A percentile compares a stretch with the other conserved stretches of the same genome.
Evolutionary conservation across 306 rosid genomes (phyloP).

Genomic region (Fagus sylvatica): DNA sequence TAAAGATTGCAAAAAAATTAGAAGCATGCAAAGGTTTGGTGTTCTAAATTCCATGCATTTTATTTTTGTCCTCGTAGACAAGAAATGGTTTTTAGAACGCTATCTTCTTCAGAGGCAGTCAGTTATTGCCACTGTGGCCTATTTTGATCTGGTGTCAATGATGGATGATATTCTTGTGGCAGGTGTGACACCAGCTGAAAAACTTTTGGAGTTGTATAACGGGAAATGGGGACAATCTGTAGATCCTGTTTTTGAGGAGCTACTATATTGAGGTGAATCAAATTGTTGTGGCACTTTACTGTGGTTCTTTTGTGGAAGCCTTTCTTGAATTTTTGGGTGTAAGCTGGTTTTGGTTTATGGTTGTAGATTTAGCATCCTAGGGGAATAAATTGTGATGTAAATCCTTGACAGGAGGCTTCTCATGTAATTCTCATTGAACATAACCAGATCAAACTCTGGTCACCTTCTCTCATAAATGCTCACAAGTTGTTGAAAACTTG

Average conservation of each 20-base stretch:
- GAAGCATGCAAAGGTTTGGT: neutral
- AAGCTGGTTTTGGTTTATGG: conserved; percentile 29
- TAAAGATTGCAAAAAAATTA: neutral
- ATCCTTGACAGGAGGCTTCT: conserved; percentile 37
- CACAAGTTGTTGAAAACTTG: conserved; percentile 12
- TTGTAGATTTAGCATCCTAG: conserved; percentile 6
- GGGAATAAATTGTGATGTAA: conserved; percentile 41
- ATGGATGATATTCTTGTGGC: conserved; percentile 24
- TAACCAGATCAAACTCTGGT: conserved; percentile 29
- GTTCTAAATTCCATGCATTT: neutral
- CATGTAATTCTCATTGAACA: conserved; percentile 21
- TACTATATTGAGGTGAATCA: conserved; percentile 68
- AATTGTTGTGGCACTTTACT: conserved; percentile 23
- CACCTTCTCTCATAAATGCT: neutral
- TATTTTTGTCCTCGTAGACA: neutral
- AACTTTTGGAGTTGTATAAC: conserved; percentile 72
- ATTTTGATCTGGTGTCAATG: neutral
- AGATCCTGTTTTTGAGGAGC: conserved; percentile 88
- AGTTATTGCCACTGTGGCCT: neutral
- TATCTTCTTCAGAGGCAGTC: conserved; percentile 1
- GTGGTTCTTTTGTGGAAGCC: neutral
- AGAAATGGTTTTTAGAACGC: neutral
- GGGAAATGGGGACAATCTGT: conserved; percentile 84
- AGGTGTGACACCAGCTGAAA: conserved; percentile 95
- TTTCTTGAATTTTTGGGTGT: conserved; percentile 20